Evolutionary conservation across 2,329 filamentous ascomycete genomes (phyloP), one percentile per base, ranked within the genome.

Genomic region (Chlorencoelia australis): DNA sequence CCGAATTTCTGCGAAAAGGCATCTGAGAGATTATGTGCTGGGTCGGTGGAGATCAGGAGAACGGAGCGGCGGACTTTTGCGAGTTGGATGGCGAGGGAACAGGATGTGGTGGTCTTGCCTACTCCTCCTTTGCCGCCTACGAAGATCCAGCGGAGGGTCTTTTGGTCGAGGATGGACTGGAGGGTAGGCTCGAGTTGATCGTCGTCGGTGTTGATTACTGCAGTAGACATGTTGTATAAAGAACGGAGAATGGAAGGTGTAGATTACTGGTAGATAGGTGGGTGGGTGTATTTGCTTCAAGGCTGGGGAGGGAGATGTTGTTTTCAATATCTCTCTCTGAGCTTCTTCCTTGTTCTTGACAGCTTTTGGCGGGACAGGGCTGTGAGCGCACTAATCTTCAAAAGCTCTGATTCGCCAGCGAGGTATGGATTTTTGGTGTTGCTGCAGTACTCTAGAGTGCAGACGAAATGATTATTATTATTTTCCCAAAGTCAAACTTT

Each of bases 1-100:
- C 91, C 91, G 57, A 98, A 98, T 67, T 98, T 98, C 64, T 98
- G 89, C 50, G 85, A 86, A 64, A 98, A 98, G 43, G 91, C 91
- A 66, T 98, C 91, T 51, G 83, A 91, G 46, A 98, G 73, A 66
- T 98, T 98, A 73, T 98, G 91, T 35, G 91, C 91, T 35, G 91
- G 91, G 63, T 98, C 91, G 53, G 91, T 98, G 25, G 88, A 95
- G 66, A 98, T 98, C 60, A 98, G 81, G 40, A 98, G 77, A 43
- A 98, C 91, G 44, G 84, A 94, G 64, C 89, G 89, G 64, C 91
- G 86, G 53, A 87, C 86, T 63, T 82, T 87, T 54, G 91, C 87
- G 48, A 98, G 84, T 65, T 98, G 91, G 59, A 98, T 96, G 46
- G 91, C 91, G 47, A 98, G 82, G 7, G 89, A 95, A 66, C 91